Evolutionary conservation across 2,329 filamentous ascomycete species (phyloP), one percentile per base, ranked within the genome.

Genomic region (Stachybotrys chlorohalonatus): DNA sequence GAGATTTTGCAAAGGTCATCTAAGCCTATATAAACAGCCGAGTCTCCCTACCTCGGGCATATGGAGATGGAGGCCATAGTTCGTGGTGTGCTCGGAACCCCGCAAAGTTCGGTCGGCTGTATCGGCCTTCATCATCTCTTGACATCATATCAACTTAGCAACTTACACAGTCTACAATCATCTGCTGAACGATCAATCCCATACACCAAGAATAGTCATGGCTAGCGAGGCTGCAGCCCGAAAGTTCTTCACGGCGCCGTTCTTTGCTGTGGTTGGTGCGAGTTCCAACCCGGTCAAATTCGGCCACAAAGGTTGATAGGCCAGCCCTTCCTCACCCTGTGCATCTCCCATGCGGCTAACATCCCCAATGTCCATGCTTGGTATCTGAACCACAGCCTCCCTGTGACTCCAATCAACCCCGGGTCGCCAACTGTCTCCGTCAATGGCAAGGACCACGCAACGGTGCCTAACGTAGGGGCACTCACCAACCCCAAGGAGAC

Each of bases 251-350:
- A 79, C 83, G 4, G 87, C 86, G 7, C 82, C 86, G 31, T 78
- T 81, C 60, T 96, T 93, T 69, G 92, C 93, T 56, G 93, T 96
- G 31, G 90, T 92, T 17, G 93, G 93, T 63, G 93, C 93, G 45
- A 93, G 87, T 68, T 89, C 88, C 53, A 90, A 95, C 72, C 78
- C 87, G 47, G 75, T 78, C 67, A 96, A 96, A 70, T 96, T 88
- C 66, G 93, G 94, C 30, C 87, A 96, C 71, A 92, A 90, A 76
- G 85, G 91, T 92, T 70, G 55, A 75, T 42, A 9, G 36, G 30
- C 49, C 46, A 52, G 30, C 31, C 46, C 39, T n/a, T 16, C 47
- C 17, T 42, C 46, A 30, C 48, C 36, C 46, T 15, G 46, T 42
- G 49, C 57, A 55, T 31, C 2, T 24, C 24, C 24, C 24, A 24